Evolutionary conservation across 2,329 filamentous ascomycete species (phyloP), one percentile per base, ranked within the genome.

Genomic region (Sporothrix sp.): DNA sequence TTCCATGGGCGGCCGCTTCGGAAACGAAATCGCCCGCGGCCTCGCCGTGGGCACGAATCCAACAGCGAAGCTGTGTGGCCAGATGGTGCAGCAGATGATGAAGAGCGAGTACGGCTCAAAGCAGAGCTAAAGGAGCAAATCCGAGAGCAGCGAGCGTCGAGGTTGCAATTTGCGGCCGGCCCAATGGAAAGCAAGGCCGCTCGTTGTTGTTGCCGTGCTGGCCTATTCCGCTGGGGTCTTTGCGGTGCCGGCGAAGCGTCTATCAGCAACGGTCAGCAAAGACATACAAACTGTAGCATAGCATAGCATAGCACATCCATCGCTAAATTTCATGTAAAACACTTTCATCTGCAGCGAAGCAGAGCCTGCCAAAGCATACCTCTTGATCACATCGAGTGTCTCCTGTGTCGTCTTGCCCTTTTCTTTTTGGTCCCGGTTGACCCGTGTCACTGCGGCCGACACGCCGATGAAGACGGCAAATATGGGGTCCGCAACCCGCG

Each of bases 21-120:
- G 81, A 28, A 84, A 81, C 56, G 77, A 80, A 50, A 73, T 84
- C 55, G 81, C 80, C 18, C 82, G 79, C 61, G 75, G 72, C 4
- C 65, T 85, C 56, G 80, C 79, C 6, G 81, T 84, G 46, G 75
- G 72, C 62, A 76, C 77, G 25, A 85, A 85, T 62, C 81, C 82
- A 21, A 83, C 79, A 14, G 81, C 82, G 2, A 85, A 84, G 66
- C 66, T 85, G 38, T 85, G 82, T 60, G 82, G 81, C 2, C 73
- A 82, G 59, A 85, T 85, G 62, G 81, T 85, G 33, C 73, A 76
- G 45, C 78, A 84, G 65, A 81, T 81, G 44, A 81, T 85, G 79
- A 81, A 74, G 67, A 82, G 79, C 63, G 82, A 85, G 62, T 82
- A 81, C 58, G 77, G 76, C 0, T 68, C 71, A n/a, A n/a, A n/a